Conservation (phyloP, 345 rosid genomes). For the Hypericum androsaemum region DNA sequence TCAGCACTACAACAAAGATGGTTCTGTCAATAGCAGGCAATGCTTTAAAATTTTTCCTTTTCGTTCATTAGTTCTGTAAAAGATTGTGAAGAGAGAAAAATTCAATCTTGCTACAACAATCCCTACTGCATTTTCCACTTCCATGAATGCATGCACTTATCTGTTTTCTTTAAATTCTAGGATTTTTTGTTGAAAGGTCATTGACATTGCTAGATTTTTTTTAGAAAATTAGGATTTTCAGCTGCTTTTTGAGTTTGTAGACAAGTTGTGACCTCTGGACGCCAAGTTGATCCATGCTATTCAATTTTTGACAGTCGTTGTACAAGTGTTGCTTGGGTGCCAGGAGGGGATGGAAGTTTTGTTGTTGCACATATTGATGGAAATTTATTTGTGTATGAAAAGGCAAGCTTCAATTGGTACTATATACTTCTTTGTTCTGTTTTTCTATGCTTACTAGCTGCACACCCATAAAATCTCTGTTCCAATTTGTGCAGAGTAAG, state of each 20-base stretch:
- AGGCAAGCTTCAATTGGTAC: constrained; percentile 51
- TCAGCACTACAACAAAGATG: constrained; percentile 91
- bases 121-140: no score
- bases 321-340: constrained; percentile 87
- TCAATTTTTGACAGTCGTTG: constrained; percentile 62
- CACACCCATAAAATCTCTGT: neutral
- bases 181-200: no score
- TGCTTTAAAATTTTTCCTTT: constrained; percentile 6
- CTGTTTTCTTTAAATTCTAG: no score
- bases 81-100: no score
- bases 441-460: constrained; percentile 8
- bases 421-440: constrained; percentile 2
- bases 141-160: no score
- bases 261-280: no score
- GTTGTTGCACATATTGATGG: constrained; percentile 98
- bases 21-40: constrained; percentile 84
- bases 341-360: constrained; percentile 92
- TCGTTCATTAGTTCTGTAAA: no score
- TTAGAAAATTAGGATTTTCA: no score
- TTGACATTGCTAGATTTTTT: no score
- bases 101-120: no score
- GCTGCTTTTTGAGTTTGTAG: no score
- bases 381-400: constrained; percentile 83
- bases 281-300: neutral
- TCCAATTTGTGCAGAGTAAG: constrained; percentile 46